Conservation (phyloP, 306 rosid genomes). For the Casuarina glauca region DNA sequence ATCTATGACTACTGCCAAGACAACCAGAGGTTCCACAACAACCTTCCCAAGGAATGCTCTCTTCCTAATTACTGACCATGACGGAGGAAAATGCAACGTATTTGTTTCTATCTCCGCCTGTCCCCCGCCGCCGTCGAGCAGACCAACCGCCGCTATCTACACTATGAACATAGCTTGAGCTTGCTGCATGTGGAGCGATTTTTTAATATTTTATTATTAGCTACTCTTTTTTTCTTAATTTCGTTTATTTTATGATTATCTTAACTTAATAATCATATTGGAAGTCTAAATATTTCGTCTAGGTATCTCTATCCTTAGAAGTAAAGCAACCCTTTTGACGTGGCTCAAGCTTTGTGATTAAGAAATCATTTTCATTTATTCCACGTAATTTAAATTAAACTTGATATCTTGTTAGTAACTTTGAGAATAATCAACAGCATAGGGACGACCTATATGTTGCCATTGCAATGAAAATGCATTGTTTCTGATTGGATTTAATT, state of each 20-base stretch:
- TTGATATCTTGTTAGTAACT: background rate
- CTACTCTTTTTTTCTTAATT: background rate
- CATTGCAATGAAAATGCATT: no score
- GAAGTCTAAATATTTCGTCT: slow-evolving; percentile 6
- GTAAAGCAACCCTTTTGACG: slow-evolving; percentile 21
- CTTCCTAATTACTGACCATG: slow-evolving; percentile 70
- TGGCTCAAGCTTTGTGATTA: background rate
- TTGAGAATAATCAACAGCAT: no score
- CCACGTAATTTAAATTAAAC: background rate
- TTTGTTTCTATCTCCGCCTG: background rate
- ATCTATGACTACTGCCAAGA: slow-evolving; percentile 83
- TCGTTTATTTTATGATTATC: slow-evolving; percentile 11
- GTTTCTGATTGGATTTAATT: no score
- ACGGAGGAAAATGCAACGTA: background rate
- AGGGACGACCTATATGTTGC: no score
- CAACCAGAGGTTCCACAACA: slow-evolving; percentile 60
- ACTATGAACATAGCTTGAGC: background rate
- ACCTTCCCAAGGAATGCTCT: slow-evolving; percentile 82
- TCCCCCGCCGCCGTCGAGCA: background rate
- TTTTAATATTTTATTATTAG: background rate
- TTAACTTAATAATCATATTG: background rate
- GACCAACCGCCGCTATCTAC: background rate
- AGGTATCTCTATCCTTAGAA: slow-evolving; percentile 31
- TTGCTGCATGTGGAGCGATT: background rate
- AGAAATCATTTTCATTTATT: background rate